Evolutionary conservation across 805 yeast genomes (phyloP).

Genomic region (Monosporozyma siamensis): DNA sequence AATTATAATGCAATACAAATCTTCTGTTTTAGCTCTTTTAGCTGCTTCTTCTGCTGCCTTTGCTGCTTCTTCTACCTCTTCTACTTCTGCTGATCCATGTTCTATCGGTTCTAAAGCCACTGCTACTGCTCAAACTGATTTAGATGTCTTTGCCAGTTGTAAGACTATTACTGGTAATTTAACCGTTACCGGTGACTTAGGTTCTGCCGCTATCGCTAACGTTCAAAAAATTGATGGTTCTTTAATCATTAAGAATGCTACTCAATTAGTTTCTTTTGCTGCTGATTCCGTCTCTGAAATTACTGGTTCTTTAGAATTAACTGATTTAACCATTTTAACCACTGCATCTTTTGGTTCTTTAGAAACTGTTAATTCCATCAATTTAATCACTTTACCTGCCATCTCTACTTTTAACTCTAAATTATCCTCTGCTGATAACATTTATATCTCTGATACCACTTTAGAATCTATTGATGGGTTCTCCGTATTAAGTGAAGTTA

Average conservation of each 20-base stretch:
- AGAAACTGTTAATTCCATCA: conserved; percentile 71
- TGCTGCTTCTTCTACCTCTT: conserved; percentile 23
- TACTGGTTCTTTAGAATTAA: conserved; percentile 57
- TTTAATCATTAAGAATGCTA: conserved; percentile 56
- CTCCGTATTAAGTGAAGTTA: conserved; percentile 34
- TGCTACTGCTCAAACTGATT: conserved; percentile 71
- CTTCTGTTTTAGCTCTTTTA: conserved; percentile 34
- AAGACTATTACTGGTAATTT: conserved; percentile 73
- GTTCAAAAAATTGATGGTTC: conserved; percentile 73
- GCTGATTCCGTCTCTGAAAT: conserved; percentile 75
- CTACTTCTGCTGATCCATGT: conserved; percentile 32
- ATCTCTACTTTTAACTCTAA: conserved; percentile 59
- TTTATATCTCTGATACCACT: conserved; percentile 66
- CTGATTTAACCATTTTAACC: conserved; percentile 54
- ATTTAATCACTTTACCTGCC: conserved; percentile 80
- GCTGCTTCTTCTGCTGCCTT: conserved; percentile 42
- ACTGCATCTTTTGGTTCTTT: conserved; percentile 69
- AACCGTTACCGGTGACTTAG: conserved; percentile 54
- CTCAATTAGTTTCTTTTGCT: conserved; percentile 49
- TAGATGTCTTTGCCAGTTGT: conserved; percentile 68
- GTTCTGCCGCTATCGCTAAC: conserved; percentile 59
- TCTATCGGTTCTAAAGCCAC: conserved; percentile 52
- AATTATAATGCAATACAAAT: conserved; percentile 50
- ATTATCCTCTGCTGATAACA: conserved; percentile 61
- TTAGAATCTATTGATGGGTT: conserved; percentile 62